Evolutionary conservation across 2,329 filamentous ascomycete genomes (phyloP).

Genomic region (Ophiostoma ips): DNA sequence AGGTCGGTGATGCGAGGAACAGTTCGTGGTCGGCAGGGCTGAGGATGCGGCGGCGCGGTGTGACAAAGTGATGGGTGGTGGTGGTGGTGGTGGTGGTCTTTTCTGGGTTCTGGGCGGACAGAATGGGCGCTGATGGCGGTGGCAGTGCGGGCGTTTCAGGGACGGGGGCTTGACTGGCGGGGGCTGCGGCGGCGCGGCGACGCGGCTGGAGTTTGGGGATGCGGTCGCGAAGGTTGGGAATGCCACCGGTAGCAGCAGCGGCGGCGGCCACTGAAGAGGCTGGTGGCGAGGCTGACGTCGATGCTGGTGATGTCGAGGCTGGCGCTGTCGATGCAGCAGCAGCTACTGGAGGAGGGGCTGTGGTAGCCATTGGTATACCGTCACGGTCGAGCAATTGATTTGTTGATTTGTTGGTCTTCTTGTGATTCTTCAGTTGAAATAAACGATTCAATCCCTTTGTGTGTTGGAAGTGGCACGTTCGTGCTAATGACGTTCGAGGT

Average conservation of each 20-base stretch:
- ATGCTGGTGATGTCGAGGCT: not conserved
- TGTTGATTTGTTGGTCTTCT: not conserved
- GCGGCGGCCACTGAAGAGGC: not conserved
- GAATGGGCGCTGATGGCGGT: constrained; percentile 40
- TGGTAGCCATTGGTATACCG: not conserved
- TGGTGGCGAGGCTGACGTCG: no score
- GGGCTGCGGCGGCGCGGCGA: constrained; percentile 35
- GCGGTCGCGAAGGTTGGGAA: constrained; percentile 39
- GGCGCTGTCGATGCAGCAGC: not conserved
- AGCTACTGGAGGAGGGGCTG: not conserved
- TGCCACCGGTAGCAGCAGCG: constrained; percentile 12
- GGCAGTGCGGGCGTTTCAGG: constrained; percentile 66
- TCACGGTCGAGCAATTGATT: no score
- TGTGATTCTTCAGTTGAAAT: not conserved
- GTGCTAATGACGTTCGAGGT: no score
- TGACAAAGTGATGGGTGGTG: constrained; percentile 33
- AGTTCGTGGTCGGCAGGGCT: constrained; percentile 66
- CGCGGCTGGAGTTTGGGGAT: constrained; percentile 57
- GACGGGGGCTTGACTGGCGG: constrained; percentile 45
- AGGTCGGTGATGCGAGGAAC: constrained; percentile 66
- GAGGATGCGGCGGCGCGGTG: constrained; percentile 67
- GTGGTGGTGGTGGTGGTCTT: not conserved
- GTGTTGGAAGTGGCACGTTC: not conserved
- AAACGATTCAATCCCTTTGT: not conserved
- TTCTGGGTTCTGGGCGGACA: no score